A percentile compares a stretch with the other conserved stretches of the same genome.
Conservation (phyloP, 441 rosid species). For the Adansonia rubrostipa region DNA sequence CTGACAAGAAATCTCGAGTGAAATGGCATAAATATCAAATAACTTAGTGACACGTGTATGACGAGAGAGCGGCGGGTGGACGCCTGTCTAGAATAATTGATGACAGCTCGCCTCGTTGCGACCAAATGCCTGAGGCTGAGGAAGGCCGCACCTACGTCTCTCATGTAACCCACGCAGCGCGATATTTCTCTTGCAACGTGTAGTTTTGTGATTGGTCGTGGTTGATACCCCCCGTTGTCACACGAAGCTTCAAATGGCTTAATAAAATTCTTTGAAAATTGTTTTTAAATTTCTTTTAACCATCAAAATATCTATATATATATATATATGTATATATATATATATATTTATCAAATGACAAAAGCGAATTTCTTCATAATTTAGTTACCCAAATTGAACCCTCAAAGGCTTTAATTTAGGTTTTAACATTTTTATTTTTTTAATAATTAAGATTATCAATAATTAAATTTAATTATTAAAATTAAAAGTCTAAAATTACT, state of each 20-base stretch:
- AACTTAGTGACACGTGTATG: constrained; percentile 7
- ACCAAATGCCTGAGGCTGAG: not conserved
- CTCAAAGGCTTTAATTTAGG: no score
- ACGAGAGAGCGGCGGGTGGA: not conserved
- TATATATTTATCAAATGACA: not conserved
- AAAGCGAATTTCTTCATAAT: not conserved
- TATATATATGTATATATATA: no score
- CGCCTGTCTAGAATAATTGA: not conserved
- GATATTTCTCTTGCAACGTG: not conserved
- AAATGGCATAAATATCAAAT: not conserved
- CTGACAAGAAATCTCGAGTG: not conserved
- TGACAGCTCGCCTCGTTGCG: not conserved
- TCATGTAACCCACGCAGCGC: no score
- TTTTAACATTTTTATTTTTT: no score
- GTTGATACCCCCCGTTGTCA: not conserved
- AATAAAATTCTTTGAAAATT: not conserved
- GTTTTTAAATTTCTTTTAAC: not conserved
- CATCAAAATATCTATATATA: not conserved
- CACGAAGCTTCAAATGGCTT: constrained; percentile 11
- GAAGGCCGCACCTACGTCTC: not conserved
- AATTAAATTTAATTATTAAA: no score
- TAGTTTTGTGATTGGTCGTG: not conserved
- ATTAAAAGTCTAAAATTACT: no score
- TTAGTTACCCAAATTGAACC: no score
- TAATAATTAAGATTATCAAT: no score